Evolutionary conservation across 2,329 filamentous ascomycete genomes (phyloP).

Genomic region (Neobulgaria alba): DNA sequence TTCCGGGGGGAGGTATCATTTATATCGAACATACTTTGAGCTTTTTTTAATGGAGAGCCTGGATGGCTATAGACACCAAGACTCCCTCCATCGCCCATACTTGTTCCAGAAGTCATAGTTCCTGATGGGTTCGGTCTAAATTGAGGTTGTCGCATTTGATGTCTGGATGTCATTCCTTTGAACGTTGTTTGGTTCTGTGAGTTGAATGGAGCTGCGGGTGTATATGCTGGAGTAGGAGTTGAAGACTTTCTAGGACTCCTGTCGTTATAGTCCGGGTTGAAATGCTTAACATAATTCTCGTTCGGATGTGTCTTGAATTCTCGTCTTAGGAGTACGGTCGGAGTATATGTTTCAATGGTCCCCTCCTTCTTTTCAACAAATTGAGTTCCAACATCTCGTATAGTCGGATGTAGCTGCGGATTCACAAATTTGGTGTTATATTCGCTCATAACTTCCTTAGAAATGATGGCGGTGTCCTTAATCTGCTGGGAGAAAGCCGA

Average conservation of each 20-base stretch:
- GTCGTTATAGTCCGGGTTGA: constrained; percentile 53
- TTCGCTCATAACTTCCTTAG: constrained; percentile 87
- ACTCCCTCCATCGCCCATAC: constrained; percentile 58
- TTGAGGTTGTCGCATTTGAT: constrained; percentile 45
- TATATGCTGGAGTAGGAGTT: constrained; percentile 33
- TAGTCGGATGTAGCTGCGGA: constrained; percentile 73
- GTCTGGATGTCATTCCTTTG: constrained; percentile 27
- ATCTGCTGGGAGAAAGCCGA: constrained; percentile 72
- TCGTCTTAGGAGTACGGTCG: constrained; percentile 54
- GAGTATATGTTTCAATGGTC: not conserved
- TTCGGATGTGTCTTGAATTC: constrained; percentile 78
- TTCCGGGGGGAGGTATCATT: constrained; percentile 33
- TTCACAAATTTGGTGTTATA: constrained; percentile 96
- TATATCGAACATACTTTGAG: constrained; percentile 53
- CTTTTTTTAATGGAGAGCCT: constrained; percentile 76
- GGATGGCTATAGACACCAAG: constrained; percentile 73
- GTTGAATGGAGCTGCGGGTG: constrained; percentile 14
- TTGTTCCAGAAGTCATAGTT: constrained; percentile 7
- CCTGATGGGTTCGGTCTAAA: constrained; percentile 35
- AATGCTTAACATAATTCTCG: constrained; percentile 64
- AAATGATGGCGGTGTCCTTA: constrained; percentile 76
- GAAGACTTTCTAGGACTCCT: constrained; percentile 24
- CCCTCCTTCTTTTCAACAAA: constrained; percentile 31
- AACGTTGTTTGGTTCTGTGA: constrained; percentile 32
- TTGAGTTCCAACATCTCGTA: constrained; percentile 73